Evolutionary conservation across 306 rosid genomes (phyloP), one percentile per base, ranked within the genome.

Genomic region (Quercus agrifolia): DNA sequence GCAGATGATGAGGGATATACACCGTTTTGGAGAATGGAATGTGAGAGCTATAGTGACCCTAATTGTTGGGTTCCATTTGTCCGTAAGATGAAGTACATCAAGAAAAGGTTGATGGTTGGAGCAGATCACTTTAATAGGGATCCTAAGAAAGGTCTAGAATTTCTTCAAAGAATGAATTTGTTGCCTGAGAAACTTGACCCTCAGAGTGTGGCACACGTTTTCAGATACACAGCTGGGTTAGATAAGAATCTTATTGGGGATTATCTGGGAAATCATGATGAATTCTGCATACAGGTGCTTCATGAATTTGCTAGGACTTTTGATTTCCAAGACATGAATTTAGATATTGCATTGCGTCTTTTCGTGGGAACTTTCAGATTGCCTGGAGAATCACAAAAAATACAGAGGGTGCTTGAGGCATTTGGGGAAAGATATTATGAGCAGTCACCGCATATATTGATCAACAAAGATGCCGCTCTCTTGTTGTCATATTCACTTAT

Each of bases 41-140:
- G 99, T 64, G 96, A 93, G 70, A 89, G 90, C 82, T 95, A 95
- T 73, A 78, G 86, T 20, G 99, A 95, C 83, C 96, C 98, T 82
- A 87, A 80, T 89, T 85, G 84, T 41, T 95, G 98, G 98, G 92
- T 95, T 81, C 90, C 96, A 68, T 95, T 91, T 87, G 89, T 86
- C 76, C 97, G 91, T 73, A 86, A 94, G 73, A 89, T 86, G 86
- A 95, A 95, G 87, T 89, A 89, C 85, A 89, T 95, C 81, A 95
- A 95, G 83, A 93, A 97, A 85, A 93, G 95, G 82, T 80, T 95
- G 84, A 95, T 93, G 99, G 89, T 95, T 74, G 98, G 99, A 83
- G 99, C 99, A 28, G 99, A 95, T 86, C 98, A 95, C 90, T 95
- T 93, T 78, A 95, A 95, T 81, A 95, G 98, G 62, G 99, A 95